Conservation (phyloP, 1,284 basidiomycete species). For the Athelia sp. region DNA sequence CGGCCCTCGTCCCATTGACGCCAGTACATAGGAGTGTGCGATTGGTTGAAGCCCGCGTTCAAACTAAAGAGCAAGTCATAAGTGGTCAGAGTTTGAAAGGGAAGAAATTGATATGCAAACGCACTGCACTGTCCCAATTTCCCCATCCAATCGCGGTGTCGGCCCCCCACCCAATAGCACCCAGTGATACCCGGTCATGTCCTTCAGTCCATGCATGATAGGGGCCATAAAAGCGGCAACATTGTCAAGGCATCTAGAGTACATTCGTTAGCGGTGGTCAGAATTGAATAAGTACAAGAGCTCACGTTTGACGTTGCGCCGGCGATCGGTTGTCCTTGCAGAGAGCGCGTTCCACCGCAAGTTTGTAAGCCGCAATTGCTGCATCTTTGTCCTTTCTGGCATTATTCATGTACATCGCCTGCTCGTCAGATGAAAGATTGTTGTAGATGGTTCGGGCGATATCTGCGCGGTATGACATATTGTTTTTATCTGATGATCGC, state of each 20-base stretch:
- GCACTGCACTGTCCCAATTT: background rate
- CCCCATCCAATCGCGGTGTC: background rate
- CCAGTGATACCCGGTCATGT: background rate
- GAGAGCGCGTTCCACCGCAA: conserved; percentile 3
- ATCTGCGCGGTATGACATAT: conserved; percentile 1
- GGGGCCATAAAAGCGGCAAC: background rate
- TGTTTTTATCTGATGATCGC: background rate
- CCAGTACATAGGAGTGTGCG: background rate
- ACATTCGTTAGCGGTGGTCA: background rate
- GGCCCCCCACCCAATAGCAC: background rate
- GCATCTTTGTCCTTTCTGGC: conserved; percentile 5
- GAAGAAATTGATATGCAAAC: background rate
- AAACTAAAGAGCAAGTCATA: background rate
- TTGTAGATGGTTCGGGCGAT: conserved; percentile 4
- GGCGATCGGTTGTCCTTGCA: background rate
- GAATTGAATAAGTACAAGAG: background rate
- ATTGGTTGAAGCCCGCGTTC: background rate
- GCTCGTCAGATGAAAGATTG: conserved; percentile 2
- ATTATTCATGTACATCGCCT: conserved; percentile 2
- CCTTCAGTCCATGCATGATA: background rate
- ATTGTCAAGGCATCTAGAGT: background rate
- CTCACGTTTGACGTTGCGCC: conserved; percentile 7
- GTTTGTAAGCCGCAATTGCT: background rate
- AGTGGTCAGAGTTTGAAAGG: background rate
- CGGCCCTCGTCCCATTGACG: background rate